These are phyloP conservation scores for Citrus reticulata DNA, from an alignment of 345 rosid species.

Conservation along the genomic window DNA sequence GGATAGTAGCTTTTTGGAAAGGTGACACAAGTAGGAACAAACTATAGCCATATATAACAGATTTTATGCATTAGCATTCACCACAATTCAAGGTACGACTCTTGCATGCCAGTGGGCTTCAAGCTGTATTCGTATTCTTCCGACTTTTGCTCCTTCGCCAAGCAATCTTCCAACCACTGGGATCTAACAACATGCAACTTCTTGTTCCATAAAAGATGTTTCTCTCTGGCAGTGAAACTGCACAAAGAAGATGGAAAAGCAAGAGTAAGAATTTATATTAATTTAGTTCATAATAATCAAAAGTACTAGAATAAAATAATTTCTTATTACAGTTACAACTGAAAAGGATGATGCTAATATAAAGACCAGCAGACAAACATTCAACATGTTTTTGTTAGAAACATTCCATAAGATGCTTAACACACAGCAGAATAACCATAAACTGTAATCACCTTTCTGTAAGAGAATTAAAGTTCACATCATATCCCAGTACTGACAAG, in stretches of 20 bases:
- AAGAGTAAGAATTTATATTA: background rate
- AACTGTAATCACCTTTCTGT: slow-evolving; percentile 39
- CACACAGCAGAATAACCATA: background rate
- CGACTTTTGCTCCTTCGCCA: slow-evolving; percentile 50
- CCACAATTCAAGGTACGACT: slow-evolving; percentile 36
- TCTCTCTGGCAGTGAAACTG: slow-evolving; percentile 53
- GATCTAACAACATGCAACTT: slow-evolving; percentile 54
- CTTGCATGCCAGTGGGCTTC: slow-evolving; percentile 46
- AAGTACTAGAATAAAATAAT: background rate
- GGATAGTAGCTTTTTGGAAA: background rate
- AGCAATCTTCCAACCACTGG: slow-evolving; percentile 78
- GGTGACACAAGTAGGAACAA: background rate
- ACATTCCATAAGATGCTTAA: background rate
- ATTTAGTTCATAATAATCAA: background rate
- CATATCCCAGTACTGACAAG: slow-evolving; percentile 39
- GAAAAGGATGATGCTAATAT: background rate
- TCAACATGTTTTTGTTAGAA: too few species aligned
- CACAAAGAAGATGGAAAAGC: slow-evolving; percentile 3
- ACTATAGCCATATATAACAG: background rate
- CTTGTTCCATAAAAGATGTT: slow-evolving; percentile 37
- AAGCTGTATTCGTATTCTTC: slow-evolving; percentile 60
- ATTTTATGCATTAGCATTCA: slow-evolving; percentile 25
- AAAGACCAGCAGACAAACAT: background rate
- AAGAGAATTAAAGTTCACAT: slow-evolving; percentile 42
- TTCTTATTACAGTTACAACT: background rate